phyloP scores from a whole-genome alignment of 169 alveolate genomes.

The Plasmodium cynomolgi region DNA sequence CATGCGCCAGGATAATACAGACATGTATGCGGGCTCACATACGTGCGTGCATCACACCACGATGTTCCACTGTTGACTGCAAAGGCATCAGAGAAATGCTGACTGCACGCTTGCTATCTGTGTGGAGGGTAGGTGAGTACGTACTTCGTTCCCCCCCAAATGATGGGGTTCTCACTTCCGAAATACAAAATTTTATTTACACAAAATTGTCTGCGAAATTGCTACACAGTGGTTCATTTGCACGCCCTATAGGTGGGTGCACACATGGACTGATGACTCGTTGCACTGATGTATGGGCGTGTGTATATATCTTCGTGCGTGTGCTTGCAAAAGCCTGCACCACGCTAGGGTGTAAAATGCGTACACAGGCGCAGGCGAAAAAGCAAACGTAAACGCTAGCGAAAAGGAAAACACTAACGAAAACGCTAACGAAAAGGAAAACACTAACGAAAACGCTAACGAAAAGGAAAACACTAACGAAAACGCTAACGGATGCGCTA shows the following conservation, averaged over 20 bases:
- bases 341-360: neutral
- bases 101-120: neutral
- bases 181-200: slow-evolving; percentile 9
- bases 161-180: neutral
- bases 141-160: neutral
- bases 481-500: neutral
- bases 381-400: neutral
- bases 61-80: neutral
- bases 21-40: neutral
- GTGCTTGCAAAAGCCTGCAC: neutral
- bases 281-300: neutral
- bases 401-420: neutral
- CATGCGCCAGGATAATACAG: neutral
- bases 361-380: neutral
- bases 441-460: neutral
- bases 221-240: neutral
- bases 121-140: neutral
- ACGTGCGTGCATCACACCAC: neutral
- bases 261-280: neutral
- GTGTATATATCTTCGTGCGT: too few relatives aligned
- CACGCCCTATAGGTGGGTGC: neutral
- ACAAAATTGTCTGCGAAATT: neutral
- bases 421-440: neutral
- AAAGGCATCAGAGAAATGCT: neutral
- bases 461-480: neutral